Percentiles rank a stretch among this genome's conserved stretches.
Conservation (phyloP, 176 grass and related monocot genomes). For the Oryza nivara region DNA sequence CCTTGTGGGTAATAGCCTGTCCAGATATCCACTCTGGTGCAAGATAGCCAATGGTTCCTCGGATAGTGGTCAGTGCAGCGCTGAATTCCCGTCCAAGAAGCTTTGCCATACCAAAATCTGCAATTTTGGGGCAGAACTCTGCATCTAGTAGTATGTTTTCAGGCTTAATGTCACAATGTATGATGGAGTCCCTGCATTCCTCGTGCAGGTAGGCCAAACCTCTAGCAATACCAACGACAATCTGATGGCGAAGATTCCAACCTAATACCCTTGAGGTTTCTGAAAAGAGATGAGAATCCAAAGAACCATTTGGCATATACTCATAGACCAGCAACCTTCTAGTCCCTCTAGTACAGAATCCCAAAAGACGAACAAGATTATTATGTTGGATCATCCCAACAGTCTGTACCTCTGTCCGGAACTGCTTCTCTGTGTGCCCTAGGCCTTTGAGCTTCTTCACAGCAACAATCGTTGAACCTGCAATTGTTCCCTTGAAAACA, state of each 20-base stretch:
- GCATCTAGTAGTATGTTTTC: constrained; percentile 50
- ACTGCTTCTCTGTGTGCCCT: constrained; percentile 36
- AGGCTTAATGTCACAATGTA: constrained; percentile 60
- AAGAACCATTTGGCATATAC: constrained; percentile 33
- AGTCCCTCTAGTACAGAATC: constrained; percentile 9
- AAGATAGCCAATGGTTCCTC: constrained; percentile 56
- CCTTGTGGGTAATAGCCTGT: constrained; percentile 40
- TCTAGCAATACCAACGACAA: constrained; percentile 9
- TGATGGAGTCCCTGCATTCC: constrained; percentile 55
- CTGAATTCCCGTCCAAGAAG: constrained; percentile 42
- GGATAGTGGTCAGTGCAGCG: constrained; percentile 38
- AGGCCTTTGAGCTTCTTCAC: constrained; percentile 40
- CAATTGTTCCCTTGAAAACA: constrained; percentile 31
- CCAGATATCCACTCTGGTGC: constrained; percentile 52
- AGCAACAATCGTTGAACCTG: constrained; percentile 16
- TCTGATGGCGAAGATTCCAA: constrained; percentile 34
- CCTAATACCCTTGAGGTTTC: neutral
- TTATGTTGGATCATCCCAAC: constrained; percentile 42
- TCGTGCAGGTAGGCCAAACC: constrained; percentile 56
- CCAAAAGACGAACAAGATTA: constrained; percentile 41
- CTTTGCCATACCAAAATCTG: constrained; percentile 60
- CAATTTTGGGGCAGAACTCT: constrained; percentile 47
- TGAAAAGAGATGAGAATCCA: constrained; percentile 31
- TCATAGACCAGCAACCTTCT: constrained; percentile 34
- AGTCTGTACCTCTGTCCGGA: constrained; percentile 37